Evolutionary conservation across 305 asterid species (phyloP), one percentile per base, ranked within the genome.

Genomic region (Solanum hybrid): DNA sequence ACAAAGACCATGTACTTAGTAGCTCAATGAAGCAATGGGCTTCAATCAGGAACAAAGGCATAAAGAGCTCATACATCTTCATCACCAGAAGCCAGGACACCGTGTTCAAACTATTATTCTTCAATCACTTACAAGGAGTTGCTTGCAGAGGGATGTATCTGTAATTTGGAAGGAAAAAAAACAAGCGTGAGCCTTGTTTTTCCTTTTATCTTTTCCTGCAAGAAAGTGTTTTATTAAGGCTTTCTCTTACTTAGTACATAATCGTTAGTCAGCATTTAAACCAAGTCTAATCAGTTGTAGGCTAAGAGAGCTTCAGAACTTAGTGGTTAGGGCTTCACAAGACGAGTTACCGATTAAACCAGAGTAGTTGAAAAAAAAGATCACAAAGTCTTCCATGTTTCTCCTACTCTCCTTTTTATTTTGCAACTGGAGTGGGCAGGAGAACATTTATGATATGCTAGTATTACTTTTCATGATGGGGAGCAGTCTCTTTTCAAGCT

Each of bases 1-100:
- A 29, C 32, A 33, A 88, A 29, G 78, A 32, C 34, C 3, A 76
- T 26, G 73, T 36, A 72, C 24, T 27, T 82, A 77, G 73, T 45
- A 84, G 88, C 88, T 84, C 76, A 51, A 31, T 3, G 39, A 84
- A 84, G 75, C 88, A 84, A 31, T 84, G 31, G 4, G 20, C 38
- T 29, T 45, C 39, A 51, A 51, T 84, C 41, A 51, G 88, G 29
- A 84, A 68, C n/a, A 75, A 88, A 68, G 38, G 7, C 39, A 73
- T 17, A 89, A 79, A 61, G 65, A n/a, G 10, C 31, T 57, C 96
- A 31, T 90, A 94, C 98, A 95, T 93, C 93, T 94, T 95, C 98
- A 95, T 95, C 61, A 86, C 89, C 26, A 20, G 27, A 51, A 70
- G 26, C 83, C 84, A 87, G 84, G 79, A 87, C 17, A 45, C 36